A percentile compares a stretch with the other conserved stretches of the same genome.
Evolutionary conservation across 306 rosid genomes (phyloP).

Genomic region (Dalbergia oliveri): DNA sequence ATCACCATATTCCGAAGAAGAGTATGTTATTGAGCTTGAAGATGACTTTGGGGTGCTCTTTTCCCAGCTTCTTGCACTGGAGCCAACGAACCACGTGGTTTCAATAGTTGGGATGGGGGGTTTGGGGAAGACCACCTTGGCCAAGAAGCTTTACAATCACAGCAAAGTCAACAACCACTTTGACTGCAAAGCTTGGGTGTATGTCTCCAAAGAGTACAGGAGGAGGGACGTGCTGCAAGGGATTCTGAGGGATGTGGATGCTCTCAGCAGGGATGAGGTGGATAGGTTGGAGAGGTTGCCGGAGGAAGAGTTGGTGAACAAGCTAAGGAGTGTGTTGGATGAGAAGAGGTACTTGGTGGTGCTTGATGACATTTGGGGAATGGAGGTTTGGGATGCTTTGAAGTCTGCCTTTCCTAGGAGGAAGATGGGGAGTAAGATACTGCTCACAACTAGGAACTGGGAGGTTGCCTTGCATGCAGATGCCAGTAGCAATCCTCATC

Average conservation of each 20-base stretch:
- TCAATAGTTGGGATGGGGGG: conserved; percentile 66
- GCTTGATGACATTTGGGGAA: conserved; percentile 57
- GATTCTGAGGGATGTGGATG: conserved; percentile 50
- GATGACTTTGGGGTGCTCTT: conserved; percentile 45
- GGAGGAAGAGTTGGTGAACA: conserved; percentile 49
- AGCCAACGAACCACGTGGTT: conserved; percentile 43
- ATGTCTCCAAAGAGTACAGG: conserved; percentile 56
- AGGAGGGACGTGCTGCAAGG: conserved; percentile 50
- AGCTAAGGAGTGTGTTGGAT: conserved; percentile 42
- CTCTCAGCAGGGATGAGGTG: conserved; percentile 19
- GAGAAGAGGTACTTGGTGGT: conserved; percentile 56
- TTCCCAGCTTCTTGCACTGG: conserved; percentile 35
- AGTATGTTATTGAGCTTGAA: conserved; percentile 54
- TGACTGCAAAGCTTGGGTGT: conserved; percentile 56
- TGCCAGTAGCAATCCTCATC: conserved; percentile 48
- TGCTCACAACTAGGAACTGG: conserved; percentile 53
- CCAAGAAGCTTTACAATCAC: conserved; percentile 51
- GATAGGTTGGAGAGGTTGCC: conserved; percentile 21
- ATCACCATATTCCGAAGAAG: conserved; percentile 47
- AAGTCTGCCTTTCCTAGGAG: conserved; percentile 47
- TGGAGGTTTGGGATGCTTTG: conserved; percentile 54
- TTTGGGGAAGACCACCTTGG: conserved; percentile 54
- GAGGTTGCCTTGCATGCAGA: conserved; percentile 57
- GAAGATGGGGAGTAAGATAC: conserved; percentile 52
- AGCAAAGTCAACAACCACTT: conserved; percentile 36